phyloP scores from a whole-genome alignment of 2,329 filamentous ascomycete genomes.

The Verticillium zaregamsianum region DNA sequence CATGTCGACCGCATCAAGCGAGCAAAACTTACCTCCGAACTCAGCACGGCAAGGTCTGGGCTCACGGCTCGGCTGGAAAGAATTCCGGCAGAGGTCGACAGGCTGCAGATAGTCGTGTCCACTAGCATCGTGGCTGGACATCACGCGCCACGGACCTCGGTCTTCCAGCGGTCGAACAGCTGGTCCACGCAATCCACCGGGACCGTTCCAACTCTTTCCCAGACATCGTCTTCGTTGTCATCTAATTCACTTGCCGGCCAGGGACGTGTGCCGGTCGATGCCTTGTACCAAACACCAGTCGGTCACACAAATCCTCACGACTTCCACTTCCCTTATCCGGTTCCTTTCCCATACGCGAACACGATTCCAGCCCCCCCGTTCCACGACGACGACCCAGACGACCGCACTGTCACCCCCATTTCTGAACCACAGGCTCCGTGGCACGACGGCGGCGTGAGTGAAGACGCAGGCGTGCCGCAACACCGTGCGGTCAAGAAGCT shows the following conservation, averaged over 20 bases:
- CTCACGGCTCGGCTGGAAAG: slow-evolving; percentile 30
- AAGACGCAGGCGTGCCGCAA: slow-evolving; percentile 19
- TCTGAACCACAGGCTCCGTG: slow-evolving; percentile 1
- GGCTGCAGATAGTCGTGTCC: slow-evolving; percentile 35
- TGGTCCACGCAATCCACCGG: slow-evolving; percentile 41
- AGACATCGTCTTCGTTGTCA: slow-evolving; percentile 7
- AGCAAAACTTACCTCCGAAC: slow-evolving; percentile 14
- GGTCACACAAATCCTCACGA: slow-evolving; percentile 29
- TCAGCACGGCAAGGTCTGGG: slow-evolving; percentile 22
- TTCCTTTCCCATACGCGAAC: slow-evolving; percentile 8
- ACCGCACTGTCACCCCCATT: slow-evolving; percentile 23
- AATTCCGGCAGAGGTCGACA: slow-evolving; percentile 38
- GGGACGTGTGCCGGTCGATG: slow-evolving; percentile 20
- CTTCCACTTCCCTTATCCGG: slow-evolving; percentile 30
- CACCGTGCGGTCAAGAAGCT: slow-evolving; percentile 38
- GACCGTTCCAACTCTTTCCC: slow-evolving; percentile 18
- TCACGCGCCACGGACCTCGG: slow-evolving; percentile 31
- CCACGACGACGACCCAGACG: slow-evolving; percentile 9
- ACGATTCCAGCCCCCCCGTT: slow-evolving; percentile 16
- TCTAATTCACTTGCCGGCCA: slow-evolving; percentile 6
- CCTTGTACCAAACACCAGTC: slow-evolving; percentile 24
- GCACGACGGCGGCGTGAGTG: slow-evolving; percentile 16
- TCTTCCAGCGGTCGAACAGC: slow-evolving; percentile 47
- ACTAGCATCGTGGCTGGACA: slow-evolving; percentile 31
- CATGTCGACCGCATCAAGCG: slow-evolving; percentile 34